Evolutionary conservation across 805 yeast genomes (phyloP).

Genomic region (Wickerhamomyces chambardii): DNA sequence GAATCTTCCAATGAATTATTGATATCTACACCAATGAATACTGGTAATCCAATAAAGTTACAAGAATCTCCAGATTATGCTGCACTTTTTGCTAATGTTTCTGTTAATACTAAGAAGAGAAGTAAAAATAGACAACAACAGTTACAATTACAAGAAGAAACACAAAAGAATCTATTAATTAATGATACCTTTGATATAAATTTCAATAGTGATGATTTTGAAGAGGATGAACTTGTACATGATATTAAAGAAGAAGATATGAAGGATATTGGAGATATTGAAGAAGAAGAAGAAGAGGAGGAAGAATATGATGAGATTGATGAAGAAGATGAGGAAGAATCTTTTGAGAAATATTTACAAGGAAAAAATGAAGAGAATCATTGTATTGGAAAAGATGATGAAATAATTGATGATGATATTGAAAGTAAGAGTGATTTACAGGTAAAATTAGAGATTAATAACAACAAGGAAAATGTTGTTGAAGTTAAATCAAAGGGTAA

Average conservation of each 20-base stretch:
- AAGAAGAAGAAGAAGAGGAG: not conserved
- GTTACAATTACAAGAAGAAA: not conserved
- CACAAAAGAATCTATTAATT: not conserved
- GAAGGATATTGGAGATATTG: no score
- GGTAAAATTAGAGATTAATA: no score
- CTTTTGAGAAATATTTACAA: no score
- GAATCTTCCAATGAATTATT: not conserved
- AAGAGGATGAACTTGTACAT: not conserved
- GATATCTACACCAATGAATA: not conserved
- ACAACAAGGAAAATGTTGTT: no score
- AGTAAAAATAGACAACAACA: conserved; percentile 6
- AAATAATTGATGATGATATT: no score
- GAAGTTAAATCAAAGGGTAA: no score
- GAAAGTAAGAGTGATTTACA: not conserved
- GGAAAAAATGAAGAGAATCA: no score
- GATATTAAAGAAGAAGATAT: not conserved
- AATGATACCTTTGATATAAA: no score
- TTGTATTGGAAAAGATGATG: no score
- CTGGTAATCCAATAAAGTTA: not conserved
- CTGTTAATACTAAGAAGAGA: conserved; percentile 8
- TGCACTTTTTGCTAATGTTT: conserved; percentile 19
- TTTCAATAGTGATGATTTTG: no score
- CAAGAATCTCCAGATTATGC: conserved; percentile 19
- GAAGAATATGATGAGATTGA: no score
- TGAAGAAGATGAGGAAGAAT: no score